phyloP scores from a whole-genome alignment of 352 stramenopile genomes.

The Phytophthora cryptogea region DNA sequence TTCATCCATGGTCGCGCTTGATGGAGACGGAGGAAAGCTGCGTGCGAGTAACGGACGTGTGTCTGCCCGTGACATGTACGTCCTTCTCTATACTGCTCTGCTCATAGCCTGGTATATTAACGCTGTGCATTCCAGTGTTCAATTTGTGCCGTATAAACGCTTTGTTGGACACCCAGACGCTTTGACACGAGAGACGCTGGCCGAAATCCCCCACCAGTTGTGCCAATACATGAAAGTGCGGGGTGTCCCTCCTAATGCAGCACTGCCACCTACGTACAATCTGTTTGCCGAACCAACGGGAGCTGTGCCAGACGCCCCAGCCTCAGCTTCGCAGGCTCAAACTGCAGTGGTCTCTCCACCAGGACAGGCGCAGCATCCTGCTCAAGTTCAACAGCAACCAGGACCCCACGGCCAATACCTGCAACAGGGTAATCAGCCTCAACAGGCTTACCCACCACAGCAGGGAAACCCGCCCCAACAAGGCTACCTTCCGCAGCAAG shows the following conservation, averaged over 20 bases:
- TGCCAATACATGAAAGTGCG: conserved; percentile 80
- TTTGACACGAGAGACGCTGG: conserved; percentile 60
- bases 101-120: conserved; percentile 2
- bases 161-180: conserved; percentile 49
- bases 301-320: conserved; percentile 7
- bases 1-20: conserved; percentile 63
- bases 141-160: conserved; percentile 68
- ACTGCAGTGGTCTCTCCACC: conserved; percentile 19
- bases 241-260: conserved; percentile 53
- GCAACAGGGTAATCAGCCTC: conserved; percentile 19
- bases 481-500: conserved; percentile 23
- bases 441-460: conserved; percentile 17
- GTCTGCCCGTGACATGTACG: conserved; percentile 66
- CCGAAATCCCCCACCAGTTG: conserved; percentile 75
- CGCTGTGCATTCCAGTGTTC: conserved; percentile 39
- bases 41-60: conserved; percentile 38
- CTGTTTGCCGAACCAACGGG: conserved; percentile 44
- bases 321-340: conserved; percentile 20
- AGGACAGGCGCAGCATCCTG: conserved; percentile 15
- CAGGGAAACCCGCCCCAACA: conserved; percentile 12
- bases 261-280: conserved; percentile 52
- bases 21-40: conserved; percentile 64
- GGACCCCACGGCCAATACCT: conserved; percentile 30
- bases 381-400: conserved; percentile 26
- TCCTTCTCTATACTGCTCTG: conserved; percentile 1